phyloP scores from a whole-genome alignment of 2,329 filamentous ascomycete species.

The Trichoderma guizhouense region DNA sequence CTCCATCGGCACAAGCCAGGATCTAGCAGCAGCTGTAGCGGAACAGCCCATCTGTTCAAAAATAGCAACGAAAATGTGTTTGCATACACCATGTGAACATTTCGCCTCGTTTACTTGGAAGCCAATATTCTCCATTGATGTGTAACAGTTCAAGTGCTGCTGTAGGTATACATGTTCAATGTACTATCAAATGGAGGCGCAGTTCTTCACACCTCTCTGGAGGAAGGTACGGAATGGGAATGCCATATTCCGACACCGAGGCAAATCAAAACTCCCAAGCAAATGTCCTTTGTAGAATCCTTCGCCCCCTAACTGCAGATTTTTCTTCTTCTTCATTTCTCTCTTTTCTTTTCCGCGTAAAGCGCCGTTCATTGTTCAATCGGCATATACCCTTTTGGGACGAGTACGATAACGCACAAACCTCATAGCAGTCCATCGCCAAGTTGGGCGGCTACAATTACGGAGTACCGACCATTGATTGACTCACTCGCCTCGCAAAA shows the following conservation, averaged over 20 bases:
- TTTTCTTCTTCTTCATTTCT: neutral
- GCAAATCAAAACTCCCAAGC: neutral
- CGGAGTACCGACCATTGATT: neutral
- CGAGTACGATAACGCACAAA: neutral
- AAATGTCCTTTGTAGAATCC: neutral
- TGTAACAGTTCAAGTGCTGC: neutral
- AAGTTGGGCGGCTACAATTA: neutral
- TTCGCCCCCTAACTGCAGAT: neutral
- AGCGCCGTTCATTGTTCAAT: neutral
- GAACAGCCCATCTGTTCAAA: neutral
- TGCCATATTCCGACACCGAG: neutral
- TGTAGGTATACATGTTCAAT: neutral
- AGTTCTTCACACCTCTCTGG: neutral
- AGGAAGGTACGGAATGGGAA: slow-evolving; percentile 6
- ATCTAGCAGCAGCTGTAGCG: neutral
- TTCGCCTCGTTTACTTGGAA: neutral
- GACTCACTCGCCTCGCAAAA: neutral
- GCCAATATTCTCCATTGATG: neutral
- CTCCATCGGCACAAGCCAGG: neutral
- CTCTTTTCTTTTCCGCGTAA: neutral
- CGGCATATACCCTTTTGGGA: neutral
- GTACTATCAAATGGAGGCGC: neutral
- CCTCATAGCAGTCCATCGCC: neutral
- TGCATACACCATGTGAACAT: neutral
- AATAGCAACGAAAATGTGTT: neutral